phyloP scores from a whole-genome alignment of 2,329 filamentous ascomycete species.

The Exserohilum rostratum region DNA sequence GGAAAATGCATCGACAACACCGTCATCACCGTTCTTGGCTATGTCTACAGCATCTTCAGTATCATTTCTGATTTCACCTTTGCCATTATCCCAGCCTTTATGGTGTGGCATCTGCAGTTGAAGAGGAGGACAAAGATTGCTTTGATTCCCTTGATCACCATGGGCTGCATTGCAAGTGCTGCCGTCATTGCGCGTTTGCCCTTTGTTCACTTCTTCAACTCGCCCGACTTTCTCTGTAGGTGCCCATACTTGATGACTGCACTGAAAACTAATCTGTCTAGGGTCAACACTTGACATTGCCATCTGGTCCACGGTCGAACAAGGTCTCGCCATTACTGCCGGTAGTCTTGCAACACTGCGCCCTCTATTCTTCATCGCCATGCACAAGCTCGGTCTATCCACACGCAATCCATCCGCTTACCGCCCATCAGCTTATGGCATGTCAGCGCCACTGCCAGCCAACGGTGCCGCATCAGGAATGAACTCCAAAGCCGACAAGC shows the following conservation, averaged over 20 bases:
- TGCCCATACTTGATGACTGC: not conserved
- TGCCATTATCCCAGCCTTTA: conserved; percentile 56
- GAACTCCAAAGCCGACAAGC: conserved; percentile 20
- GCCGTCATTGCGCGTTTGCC: conserved; percentile 43
- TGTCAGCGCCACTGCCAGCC: conserved; percentile 18
- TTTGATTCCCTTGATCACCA: conserved; percentile 56
- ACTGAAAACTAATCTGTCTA: conserved; percentile 7
- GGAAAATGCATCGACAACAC: conserved; percentile 52
- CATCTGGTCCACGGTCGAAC: conserved; percentile 46
- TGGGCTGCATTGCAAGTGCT: conserved; percentile 55
- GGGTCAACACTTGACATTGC: conserved; percentile 45
- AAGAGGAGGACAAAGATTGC: conserved; percentile 57
- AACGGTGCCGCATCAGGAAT: conserved; percentile 15
- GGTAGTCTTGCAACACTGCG: conserved; percentile 45
- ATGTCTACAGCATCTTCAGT: conserved; percentile 56
- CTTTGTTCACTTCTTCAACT: conserved; percentile 36
- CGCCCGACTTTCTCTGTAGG: conserved; percentile 44
- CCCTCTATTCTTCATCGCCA: conserved; percentile 38
- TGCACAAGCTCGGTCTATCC: conserved; percentile 33
- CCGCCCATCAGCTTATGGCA: conserved; percentile 31
- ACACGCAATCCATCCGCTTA: conserved; percentile 23
- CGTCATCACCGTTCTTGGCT: conserved; percentile 51
- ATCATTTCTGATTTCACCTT: conserved; percentile 57
- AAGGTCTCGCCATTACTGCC: conserved; percentile 47
- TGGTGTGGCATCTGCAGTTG: conserved; percentile 59